Percentiles rank a stretch among this genome's conserved stretches.
Conservation (phyloP, 2,329 filamentous ascomycete species). For the Venturiaceae sp. region DNA sequence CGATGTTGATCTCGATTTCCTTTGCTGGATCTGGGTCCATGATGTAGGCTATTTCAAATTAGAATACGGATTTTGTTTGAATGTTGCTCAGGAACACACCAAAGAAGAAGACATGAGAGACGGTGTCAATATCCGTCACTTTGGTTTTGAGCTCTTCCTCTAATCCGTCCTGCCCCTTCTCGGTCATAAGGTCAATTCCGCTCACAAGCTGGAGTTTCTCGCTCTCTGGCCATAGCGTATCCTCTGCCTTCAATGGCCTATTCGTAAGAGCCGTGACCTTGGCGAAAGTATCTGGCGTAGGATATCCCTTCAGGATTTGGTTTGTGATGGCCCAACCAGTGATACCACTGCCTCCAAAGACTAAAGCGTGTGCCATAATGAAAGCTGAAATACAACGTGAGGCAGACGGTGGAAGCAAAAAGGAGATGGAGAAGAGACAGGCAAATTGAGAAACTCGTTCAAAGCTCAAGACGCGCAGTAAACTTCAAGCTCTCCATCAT, state of each 20-base stretch:
- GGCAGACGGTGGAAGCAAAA: background rate
- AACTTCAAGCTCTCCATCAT: background rate
- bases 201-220: constrained; percentile 25
- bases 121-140: constrained; percentile 23
- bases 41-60: constrained; percentile 10
- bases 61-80: no score
- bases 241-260: constrained; percentile 23
- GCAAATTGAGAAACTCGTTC: background rate
- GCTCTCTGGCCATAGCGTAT: constrained; percentile 26
- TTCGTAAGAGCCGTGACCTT: constrained; percentile 32
- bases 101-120: constrained; percentile 32
- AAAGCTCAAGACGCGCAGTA: background rate
- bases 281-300: constrained; percentile 21
- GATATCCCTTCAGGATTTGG: constrained; percentile 27
- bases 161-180: constrained; percentile 22
- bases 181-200: constrained; percentile 25
- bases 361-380: constrained; percentile 22
- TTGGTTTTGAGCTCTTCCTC: constrained; percentile 24
- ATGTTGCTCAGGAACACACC: no score
- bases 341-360: constrained; percentile 33
- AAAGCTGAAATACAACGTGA: background rate
- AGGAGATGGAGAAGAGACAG: background rate
- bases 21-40: constrained; percentile 14
- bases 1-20: constrained; percentile 25
- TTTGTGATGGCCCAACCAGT: constrained; percentile 34